phyloP scores from a whole-genome alignment of 768 basidiomycete genomes.

The Roridomyces roridus region DNA sequence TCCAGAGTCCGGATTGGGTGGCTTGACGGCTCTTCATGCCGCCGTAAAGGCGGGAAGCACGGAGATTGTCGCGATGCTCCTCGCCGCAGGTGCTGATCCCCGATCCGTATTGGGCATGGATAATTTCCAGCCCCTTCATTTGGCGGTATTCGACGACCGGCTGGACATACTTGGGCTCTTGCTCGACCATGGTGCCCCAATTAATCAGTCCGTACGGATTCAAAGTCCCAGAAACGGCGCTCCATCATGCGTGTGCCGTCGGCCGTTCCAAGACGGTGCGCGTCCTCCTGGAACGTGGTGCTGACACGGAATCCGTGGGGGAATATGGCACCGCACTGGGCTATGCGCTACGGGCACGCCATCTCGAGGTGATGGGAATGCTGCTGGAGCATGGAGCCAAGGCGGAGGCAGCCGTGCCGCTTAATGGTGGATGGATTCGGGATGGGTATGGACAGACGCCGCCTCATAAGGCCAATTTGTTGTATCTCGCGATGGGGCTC shows the following conservation, averaged over 20 bases:
- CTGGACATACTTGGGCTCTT: constrained; percentile 1
- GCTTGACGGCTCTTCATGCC: neutral
- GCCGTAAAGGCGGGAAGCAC: constrained; percentile 1
- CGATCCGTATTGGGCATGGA: neutral
- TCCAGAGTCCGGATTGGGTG: neutral
- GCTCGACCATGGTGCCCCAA: constrained; percentile 6
- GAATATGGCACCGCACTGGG: neutral
- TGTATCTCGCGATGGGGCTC: neutral
- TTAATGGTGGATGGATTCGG: neutral
- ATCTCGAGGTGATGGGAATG: neutral
- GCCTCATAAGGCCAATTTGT: neutral
- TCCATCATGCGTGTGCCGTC: neutral
- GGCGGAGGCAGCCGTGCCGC: neutral
- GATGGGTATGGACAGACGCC: neutral
- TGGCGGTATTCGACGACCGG: neutral
- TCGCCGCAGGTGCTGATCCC: neutral
- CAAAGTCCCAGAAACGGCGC: neutral
- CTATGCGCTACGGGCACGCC: neutral
- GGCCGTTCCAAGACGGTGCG: constrained; percentile 2
- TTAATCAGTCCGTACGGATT: neutral
- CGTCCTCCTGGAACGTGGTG: constrained; percentile 10
- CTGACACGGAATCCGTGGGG: neutral
- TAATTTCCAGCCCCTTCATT: constrained; percentile 3
- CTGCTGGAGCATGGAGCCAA: constrained; percentile 2
- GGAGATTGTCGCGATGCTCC: constrained; percentile 1